phyloP scores from a whole-genome alignment of 495 filamentous ascomycete species.

The Hamigera avellanea region DNA sequence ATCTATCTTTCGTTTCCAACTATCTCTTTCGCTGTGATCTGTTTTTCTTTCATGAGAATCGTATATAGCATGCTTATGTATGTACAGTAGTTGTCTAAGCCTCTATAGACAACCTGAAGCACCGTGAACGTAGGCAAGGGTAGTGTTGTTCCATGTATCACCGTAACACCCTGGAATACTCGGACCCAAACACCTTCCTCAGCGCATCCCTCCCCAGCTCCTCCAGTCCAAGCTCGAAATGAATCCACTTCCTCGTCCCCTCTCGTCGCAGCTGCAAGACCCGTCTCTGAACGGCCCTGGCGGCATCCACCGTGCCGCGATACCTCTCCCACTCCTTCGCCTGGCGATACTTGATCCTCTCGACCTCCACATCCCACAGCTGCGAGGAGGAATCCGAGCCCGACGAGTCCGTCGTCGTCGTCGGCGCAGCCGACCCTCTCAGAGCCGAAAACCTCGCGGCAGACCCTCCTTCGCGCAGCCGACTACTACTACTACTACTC shows the following conservation, averaged over 20 bases:
- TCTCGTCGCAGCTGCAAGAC: constrained; percentile 18
- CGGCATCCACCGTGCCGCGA: constrained; percentile 9
- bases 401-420: background rate
- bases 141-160: too few species aligned
- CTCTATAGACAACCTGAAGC: too few species aligned
- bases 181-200: constrained; percentile 7
- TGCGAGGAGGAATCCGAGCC: constrained; percentile 6
- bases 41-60: too few species aligned
- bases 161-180: background rate
- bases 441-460: constrained; percentile 1
- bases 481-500: too few species aligned
- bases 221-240: constrained; percentile 21
- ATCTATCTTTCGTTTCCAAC: too few species aligned
- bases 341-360: constrained; percentile 16
- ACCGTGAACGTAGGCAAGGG: too few species aligned
- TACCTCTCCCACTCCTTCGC: constrained; percentile 17
- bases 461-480: too few species aligned
- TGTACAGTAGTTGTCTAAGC: too few species aligned
- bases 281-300: constrained; percentile 14
- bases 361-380: constrained; percentile 26
- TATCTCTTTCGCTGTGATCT: too few species aligned
- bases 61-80: too few species aligned
- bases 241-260: constrained; percentile 26
- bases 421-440: background rate
- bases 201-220: constrained; percentile 8